Percentiles rank a stretch among this genome's conserved stretches.
Conservation (phyloP, 495 filamentous ascomycete genomes). For the Podospora sp. region DNA sequence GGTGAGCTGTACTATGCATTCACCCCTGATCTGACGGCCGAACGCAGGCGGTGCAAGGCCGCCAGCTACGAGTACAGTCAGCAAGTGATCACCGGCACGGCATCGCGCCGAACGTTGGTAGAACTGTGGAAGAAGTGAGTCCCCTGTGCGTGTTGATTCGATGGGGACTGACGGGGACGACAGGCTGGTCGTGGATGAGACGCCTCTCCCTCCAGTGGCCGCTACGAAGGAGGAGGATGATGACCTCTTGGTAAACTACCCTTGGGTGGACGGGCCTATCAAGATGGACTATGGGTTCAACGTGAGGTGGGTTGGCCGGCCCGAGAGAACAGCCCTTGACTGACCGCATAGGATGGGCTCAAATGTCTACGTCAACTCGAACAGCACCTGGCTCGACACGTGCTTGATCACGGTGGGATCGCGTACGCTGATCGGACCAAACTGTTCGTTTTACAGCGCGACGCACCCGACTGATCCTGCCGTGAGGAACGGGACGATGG, state of each 20-base stretch:
- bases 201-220: conserved; percentile 61
- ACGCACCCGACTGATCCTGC: conserved; percentile 77
- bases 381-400: conserved; percentile 76
- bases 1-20: conserved; percentile 58
- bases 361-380: conserved; percentile 76
- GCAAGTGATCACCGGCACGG: conserved; percentile 48
- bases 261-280: conserved; percentile 74
- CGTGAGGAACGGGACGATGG: conserved; percentile 70
- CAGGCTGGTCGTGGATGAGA: conserved; percentile 62
- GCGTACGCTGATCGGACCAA: conserved; percentile 78
- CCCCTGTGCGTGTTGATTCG: background rate
- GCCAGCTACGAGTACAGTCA: conserved; percentile 66
- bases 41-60: conserved; percentile 58
- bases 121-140: conserved; percentile 48
- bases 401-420: conserved; percentile 75
- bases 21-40: conserved; percentile 51
- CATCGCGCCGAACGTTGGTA: conserved; percentile 58
- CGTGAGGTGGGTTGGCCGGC: conserved; percentile 45
- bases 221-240: conserved; percentile 61
- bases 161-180: background rate
- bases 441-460: conserved; percentile 71
- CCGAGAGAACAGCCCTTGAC: background rate
- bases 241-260: conserved; percentile 57
- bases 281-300: conserved; percentile 78
- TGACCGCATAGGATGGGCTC: conserved; percentile 51